These are phyloP conservation scores for Diaporthe sp. DNA, from an alignment of 2,329 filamentous ascomycete genomes.

Conservation along the genomic window DNA sequence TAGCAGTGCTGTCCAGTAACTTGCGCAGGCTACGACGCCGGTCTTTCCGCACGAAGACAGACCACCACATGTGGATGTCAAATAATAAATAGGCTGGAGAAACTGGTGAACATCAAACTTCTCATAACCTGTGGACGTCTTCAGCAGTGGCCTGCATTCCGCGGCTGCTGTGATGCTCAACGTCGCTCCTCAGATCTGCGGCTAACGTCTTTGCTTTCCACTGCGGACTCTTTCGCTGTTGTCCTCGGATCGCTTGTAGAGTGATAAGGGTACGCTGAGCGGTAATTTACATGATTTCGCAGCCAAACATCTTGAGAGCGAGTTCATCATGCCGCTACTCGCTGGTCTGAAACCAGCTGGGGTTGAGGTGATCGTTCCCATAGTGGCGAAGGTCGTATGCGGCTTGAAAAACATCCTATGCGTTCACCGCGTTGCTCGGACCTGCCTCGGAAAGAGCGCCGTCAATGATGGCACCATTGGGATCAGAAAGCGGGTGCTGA, in stretches of 20 bases:
- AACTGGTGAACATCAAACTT: neutral
- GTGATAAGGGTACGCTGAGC: neutral
- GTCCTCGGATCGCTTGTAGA: neutral
- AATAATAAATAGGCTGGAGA: neutral
- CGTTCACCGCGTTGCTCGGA: slow-evolving; percentile 26
- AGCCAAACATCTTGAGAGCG: neutral
- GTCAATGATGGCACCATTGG: slow-evolving; percentile 14
- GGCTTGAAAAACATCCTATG: slow-evolving; percentile 28
- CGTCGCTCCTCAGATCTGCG: neutral
- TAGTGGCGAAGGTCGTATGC: slow-evolving; percentile 11
- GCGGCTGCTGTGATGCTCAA: neutral
- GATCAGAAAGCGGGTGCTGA: slow-evolving; percentile 19
- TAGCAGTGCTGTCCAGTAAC: neutral
- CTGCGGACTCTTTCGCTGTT: neutral
- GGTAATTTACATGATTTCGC: neutral
- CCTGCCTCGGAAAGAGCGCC: slow-evolving; percentile 28
- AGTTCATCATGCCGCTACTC: neutral
- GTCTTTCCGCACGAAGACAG: neutral
- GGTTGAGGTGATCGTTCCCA: neutral
- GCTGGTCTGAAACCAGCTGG: neutral
- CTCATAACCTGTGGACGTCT: neutral
- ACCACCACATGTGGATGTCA: neutral
- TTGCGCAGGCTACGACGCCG: neutral
- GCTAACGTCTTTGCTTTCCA: neutral
- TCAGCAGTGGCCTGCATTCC: neutral